Percentiles rank a stretch among this genome's conserved stretches.
Evolutionary conservation across 768 basidiomycete genomes (phyloP).

Genomic region (Hypholoma sublateritium): DNA sequence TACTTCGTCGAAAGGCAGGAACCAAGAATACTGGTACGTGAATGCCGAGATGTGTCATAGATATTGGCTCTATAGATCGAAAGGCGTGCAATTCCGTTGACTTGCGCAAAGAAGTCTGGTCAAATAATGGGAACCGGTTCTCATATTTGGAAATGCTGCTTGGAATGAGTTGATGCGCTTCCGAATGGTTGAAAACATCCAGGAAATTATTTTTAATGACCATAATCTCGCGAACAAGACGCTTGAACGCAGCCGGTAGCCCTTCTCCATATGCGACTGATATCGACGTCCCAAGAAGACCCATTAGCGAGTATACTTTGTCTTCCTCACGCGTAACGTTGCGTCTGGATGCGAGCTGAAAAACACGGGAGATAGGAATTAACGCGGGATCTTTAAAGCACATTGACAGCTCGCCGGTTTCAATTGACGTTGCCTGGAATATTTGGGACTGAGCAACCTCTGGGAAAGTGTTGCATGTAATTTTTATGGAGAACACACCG

Average conservation of each 20-base stretch:
- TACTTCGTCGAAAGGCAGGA: neutral
- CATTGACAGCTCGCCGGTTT: neutral
- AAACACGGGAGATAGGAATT: neutral
- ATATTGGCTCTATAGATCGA: neutral
- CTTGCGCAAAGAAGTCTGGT: neutral
- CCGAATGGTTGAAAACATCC: neutral
- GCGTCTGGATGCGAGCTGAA: neutral
- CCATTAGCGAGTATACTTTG: neutral
- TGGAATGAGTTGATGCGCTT: too few relatives aligned
- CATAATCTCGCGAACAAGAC: neutral
- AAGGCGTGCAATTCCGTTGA: too few relatives aligned
- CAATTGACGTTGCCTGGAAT: neutral
- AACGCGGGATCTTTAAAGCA: neutral
- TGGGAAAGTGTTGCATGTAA: neutral
- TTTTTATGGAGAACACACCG: too few relatives aligned
- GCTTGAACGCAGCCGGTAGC: neutral
- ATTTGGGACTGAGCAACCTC: neutral
- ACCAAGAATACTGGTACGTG: neutral
- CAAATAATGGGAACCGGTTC: neutral
- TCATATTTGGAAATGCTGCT: neutral
- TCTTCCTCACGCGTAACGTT: conserved; percentile 2
- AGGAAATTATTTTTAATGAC: neutral
- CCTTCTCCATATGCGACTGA: conserved; percentile 2
- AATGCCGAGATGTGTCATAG: neutral
- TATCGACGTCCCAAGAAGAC: neutral